A percentile compares a stretch with the other conserved stretches of the same genome.
Evolutionary conservation across 768 basidiomycete species (phyloP).

Genomic region (Tylopilus sp.): DNA sequence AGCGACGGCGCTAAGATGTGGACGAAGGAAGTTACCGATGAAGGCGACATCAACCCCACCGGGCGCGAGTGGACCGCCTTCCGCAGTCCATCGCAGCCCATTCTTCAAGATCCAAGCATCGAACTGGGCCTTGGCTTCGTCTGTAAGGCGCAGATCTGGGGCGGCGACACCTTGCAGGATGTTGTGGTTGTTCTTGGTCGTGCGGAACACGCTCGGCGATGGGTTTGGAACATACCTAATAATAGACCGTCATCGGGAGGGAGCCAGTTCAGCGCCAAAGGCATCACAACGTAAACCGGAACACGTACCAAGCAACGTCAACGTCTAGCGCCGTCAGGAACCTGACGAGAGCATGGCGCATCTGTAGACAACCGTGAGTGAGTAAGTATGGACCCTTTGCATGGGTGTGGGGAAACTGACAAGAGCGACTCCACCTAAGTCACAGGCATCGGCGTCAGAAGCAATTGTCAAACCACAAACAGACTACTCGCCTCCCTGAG

Average conservation of each 20-base stretch:
- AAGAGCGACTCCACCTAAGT: constrained; percentile 85
- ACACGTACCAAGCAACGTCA: constrained; percentile 73
- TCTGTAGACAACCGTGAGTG: constrained; percentile 41
- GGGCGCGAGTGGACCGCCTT: constrained; percentile 78
- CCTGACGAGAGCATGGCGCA: constrained; percentile 92
- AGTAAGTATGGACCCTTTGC: constrained; percentile 5
- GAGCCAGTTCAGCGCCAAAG: constrained; percentile 1
- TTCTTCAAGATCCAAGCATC: constrained; percentile 90
- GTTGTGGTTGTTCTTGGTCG: constrained; percentile 95
- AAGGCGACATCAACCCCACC: constrained; percentile 88
- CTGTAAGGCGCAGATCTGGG: constrained; percentile 71
- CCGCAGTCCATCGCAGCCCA: constrained; percentile 81
- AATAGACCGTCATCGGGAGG: constrained; percentile 18
- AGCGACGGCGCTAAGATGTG: constrained; percentile 3
- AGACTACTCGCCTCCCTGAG: constrained; percentile 72
- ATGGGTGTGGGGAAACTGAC: constrained; percentile 44
- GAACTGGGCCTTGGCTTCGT: constrained; percentile 75
- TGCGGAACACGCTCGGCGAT: constrained; percentile 86
- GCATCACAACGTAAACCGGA: background rate
- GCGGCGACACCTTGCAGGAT: constrained; percentile 90
- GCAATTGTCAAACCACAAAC: constrained; percentile 2
- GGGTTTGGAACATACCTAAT: constrained; percentile 84
- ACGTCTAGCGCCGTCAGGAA: constrained; percentile 79
- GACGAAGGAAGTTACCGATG: constrained; percentile 53
- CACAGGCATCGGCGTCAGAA: constrained; percentile 23